phyloP scores from a whole-genome alignment of 2,329 filamentous ascomycete species.

The Beauveria sp. region DNA sequence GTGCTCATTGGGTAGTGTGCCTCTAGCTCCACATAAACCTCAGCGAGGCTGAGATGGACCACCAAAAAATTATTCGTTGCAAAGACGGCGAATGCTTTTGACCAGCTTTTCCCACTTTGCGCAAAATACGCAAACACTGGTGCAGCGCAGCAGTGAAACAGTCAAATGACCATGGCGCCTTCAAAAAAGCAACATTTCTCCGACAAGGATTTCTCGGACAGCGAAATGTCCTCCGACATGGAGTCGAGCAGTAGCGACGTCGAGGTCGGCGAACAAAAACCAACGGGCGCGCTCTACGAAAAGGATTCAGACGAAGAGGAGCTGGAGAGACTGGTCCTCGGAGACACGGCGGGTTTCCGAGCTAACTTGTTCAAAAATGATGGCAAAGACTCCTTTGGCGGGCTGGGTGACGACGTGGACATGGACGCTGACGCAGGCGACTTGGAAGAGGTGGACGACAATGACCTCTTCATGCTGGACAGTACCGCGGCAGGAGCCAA shows the following conservation, averaged over 20 bases:
- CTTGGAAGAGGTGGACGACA: slow-evolving; percentile 62
- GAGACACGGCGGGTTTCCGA: slow-evolving; percentile 75
- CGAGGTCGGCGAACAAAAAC: slow-evolving; percentile 17
- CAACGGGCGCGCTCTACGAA: slow-evolving; percentile 32
- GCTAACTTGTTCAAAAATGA: slow-evolving; percentile 56
- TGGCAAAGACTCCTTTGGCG: slow-evolving; percentile 26
- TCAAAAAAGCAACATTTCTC: slow-evolving; percentile 24
- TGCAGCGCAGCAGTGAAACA: slow-evolving; percentile 8
- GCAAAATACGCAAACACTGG: slow-evolving; percentile 12
- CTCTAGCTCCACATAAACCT: background rate
- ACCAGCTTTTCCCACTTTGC: slow-evolving; percentile 1
- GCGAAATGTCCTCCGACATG: slow-evolving; percentile 11
- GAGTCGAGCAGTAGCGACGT: slow-evolving; percentile 22
- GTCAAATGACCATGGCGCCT: slow-evolving; percentile 23
- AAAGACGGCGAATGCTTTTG: slow-evolving; percentile 16
- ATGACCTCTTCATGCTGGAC: slow-evolving; percentile 81
- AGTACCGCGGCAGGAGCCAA: slow-evolving; percentile 44
- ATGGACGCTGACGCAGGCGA: slow-evolving; percentile 40
- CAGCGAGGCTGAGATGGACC: slow-evolving; percentile 23
- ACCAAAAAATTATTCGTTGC: slow-evolving; percentile 25
- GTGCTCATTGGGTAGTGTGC: background rate
- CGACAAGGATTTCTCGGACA: slow-evolving; percentile 23
- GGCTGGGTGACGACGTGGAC: slow-evolving; percentile 28
- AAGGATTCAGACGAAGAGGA: slow-evolving; percentile 81
- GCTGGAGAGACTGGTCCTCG: slow-evolving; percentile 81